A percentile compares a stretch with the other conserved stretches of the same genome.
These are phyloP conservation scores for Candida koratica DNA, from an alignment of 805 yeast species.

Conservation along the genomic window DNA sequence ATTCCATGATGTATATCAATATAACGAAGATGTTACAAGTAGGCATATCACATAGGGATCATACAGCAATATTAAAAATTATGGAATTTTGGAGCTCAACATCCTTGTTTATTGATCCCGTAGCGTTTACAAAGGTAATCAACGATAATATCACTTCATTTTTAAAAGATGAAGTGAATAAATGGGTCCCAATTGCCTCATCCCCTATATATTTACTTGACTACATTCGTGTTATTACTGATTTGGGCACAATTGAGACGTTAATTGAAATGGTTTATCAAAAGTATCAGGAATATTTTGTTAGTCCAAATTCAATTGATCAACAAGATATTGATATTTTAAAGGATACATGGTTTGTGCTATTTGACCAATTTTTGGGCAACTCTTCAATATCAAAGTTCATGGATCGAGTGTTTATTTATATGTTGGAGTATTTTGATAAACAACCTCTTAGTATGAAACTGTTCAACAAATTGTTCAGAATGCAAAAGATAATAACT, in stretches of 20 bases:
- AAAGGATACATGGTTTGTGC: conserved; percentile 9
- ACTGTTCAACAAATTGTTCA: not conserved
- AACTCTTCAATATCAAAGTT: not conserved
- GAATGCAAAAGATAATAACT: not conserved
- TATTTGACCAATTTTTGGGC: conserved; percentile 10
- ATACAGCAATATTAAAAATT: conserved; percentile 12
- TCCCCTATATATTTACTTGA: conserved; percentile 20
- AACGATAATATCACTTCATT: conserved; percentile 20
- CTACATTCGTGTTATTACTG: conserved; percentile 17
- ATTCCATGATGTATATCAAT: conserved; percentile 17
- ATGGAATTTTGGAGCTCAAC: conserved; percentile 17
- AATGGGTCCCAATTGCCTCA: conserved; percentile 17
- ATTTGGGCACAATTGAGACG: conserved; percentile 2
- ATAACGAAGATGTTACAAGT: conserved; percentile 1
- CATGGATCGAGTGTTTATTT: conserved; percentile 1
- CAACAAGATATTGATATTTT: conserved; percentile 3
- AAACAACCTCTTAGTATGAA: not conserved
- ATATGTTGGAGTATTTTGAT: conserved; percentile 2
- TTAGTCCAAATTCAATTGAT: conserved; percentile 1
- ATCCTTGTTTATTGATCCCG: conserved; percentile 15
- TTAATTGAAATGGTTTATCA: conserved; percentile 10
- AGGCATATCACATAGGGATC: not conserved
- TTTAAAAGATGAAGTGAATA: conserved; percentile 10
- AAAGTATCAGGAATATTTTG: conserved; percentile 11
- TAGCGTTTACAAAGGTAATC: conserved; percentile 12